Evolutionary conservation across 2,329 filamentous ascomycete genomes (phyloP), one percentile per base, ranked within the genome.

Genomic region (Botryotinia calthae): DNA sequence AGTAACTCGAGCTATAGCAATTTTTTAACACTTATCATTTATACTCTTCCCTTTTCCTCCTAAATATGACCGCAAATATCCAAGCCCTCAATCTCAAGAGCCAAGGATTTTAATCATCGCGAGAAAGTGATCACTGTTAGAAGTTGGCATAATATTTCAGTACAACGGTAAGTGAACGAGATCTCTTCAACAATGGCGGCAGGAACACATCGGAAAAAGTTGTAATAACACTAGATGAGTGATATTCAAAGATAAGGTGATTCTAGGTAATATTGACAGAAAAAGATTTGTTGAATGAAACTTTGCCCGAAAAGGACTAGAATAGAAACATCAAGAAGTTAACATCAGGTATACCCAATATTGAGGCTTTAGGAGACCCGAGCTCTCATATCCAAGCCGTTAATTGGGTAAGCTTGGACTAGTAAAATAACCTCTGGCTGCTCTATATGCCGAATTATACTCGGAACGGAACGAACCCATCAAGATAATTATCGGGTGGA

Each of bases 91-190:
- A 37, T 9, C 37, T 37, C 37, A 37, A 51, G 0, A 6, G 4
- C n/a, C 5, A 51, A n/a, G 48, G 10, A 8, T 51, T 51, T 2
- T n/a, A 48, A 7, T 51, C 12, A 51, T n/a, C 25, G 20, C 5
- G 10, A 14, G 1, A 51, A 51, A 51, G 6, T n/a, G 10, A n/a
- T 2, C 6, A 16, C 4, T 51, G 14, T 7, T n/a, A n/a, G 14
- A 51, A 2, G n/a, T n/a, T 14, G n/a, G n/a, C 0, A 51, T n/a
- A 4, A 7, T n/a, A 5, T 1, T 5, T 51, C 48, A 16, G n/a
- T n/a, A 1, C 6, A n/a, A 4, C n/a, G 2, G 48, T 51, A 51
- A n/a, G n/a, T 51, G 4, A 51, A 51, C 14, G 5, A 51, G 6
- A 25, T 51, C 7, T 51, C 46, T 51, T 22, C 46, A n/a, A 51